Conservation (phyloP, 495 filamentous ascomycete genomes). For the Xylaria flabelliformis region DNA sequence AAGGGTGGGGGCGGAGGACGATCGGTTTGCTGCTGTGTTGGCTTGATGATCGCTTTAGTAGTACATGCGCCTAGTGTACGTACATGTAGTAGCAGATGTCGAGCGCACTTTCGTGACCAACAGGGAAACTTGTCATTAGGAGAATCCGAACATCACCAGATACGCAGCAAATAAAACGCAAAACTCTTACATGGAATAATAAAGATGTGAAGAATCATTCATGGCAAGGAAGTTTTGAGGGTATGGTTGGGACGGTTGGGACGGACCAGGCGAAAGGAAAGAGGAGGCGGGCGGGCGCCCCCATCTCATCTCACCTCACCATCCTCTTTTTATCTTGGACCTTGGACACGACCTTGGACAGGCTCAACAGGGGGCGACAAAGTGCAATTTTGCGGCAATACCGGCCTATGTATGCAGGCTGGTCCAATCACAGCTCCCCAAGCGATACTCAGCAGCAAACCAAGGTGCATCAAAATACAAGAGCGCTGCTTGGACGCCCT, state of each 20-base stretch:
- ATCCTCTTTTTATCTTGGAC: slow-evolving; percentile 15
- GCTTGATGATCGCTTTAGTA: slow-evolving; percentile 21
- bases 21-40: slow-evolving; percentile 10
- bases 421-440: slow-evolving; percentile 13
- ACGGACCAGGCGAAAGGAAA: background rate
- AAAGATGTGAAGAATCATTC: background rate
- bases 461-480: slow-evolving; percentile 18
- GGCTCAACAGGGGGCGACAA: slow-evolving; percentile 34
- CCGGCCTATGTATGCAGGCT: slow-evolving; percentile 35
- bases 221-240: background rate
- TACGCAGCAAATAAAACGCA: background rate
- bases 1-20: slow-evolving; percentile 22
- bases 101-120: background rate
- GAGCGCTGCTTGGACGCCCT: slow-evolving; percentile 22
- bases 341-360: background rate
- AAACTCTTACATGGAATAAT: background rate
- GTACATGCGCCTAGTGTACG: background rate
- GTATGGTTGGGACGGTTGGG: background rate
- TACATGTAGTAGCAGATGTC: too few relatives aligned
- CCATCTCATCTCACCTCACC: slow-evolving; percentile 5
- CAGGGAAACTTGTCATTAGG: background rate
- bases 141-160: background rate
- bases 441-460: background rate
- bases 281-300: slow-evolving; percentile 1
- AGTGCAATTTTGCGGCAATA: slow-evolving; percentile 46